Conservation (phyloP, 148 eudicot genomes). For the Cornus florida region DNA sequence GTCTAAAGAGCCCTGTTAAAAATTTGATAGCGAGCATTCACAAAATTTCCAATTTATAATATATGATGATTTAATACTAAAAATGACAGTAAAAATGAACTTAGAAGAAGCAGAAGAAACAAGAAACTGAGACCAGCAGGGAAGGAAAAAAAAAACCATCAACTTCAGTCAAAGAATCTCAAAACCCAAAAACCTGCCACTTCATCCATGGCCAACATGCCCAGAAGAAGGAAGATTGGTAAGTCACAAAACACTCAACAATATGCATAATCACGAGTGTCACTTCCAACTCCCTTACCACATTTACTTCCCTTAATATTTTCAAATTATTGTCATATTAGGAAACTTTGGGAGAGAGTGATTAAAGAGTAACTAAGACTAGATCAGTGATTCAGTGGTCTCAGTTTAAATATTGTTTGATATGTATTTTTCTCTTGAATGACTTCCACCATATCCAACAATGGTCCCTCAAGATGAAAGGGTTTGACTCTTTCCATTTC, state of each 20-base stretch:
- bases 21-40: neutral
- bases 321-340: neutral
- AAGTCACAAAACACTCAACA: neutral
- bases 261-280: neutral
- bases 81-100: neutral
- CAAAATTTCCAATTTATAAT: neutral
- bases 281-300: neutral
- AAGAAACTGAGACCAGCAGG: neutral
- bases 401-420: too few relatives aligned
- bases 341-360: too few relatives aligned
- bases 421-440: too few relatives aligned
- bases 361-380: too few relatives aligned
- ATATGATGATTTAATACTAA: neutral
- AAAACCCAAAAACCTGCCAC: neutral
- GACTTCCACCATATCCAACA: too few relatives aligned
- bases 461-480: too few relatives aligned
- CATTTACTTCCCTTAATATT: neutral
- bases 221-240: neutral
- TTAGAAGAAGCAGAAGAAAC: neutral
- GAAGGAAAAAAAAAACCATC: neutral
- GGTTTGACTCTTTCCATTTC: too few relatives aligned
- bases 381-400: too few relatives aligned
- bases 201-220: neutral
- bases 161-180: neutral
- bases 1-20: slow-evolving; percentile 51